Evolutionary conservation across 495 filamentous ascomycete genomes (phyloP).

Genomic region (Elaphomyces granulatus): DNA sequence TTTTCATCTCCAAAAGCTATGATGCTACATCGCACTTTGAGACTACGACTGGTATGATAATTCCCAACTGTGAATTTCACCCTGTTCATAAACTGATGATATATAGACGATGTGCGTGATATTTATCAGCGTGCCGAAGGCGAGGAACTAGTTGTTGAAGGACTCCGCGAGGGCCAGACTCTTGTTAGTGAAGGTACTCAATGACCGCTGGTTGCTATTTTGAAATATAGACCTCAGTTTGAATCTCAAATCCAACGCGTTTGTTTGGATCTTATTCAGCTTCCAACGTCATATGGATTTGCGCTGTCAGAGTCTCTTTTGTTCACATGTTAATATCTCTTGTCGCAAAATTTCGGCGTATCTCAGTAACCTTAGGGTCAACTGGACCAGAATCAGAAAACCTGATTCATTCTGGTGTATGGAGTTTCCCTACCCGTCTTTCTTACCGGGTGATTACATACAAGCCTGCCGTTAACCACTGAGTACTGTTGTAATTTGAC

Average conservation of each 20-base stretch:
- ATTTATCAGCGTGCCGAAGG: conserved; percentile 80
- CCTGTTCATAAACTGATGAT: conserved; percentile 15
- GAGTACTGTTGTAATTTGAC: too few relatives aligned
- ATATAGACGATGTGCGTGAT: conserved; percentile 74
- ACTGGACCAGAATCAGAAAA: not conserved
- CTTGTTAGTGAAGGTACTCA: conserved; percentile 30
- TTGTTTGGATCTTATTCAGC: not conserved
- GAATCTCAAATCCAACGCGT: not conserved
- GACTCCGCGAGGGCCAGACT: conserved; percentile 37
- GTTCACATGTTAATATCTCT: too few relatives aligned
- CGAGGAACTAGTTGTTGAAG: conserved; percentile 63
- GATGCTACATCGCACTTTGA: conserved; percentile 97
- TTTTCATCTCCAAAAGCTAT: conserved; percentile 98
- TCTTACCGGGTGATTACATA: too few relatives aligned
- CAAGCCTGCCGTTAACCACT: too few relatives aligned
- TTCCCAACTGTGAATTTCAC: not conserved
- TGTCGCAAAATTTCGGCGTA: too few relatives aligned
- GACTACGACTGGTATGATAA: conserved; percentile 53
- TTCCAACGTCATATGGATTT: not conserved
- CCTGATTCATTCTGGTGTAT: not conserved
- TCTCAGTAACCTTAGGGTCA: too few relatives aligned
- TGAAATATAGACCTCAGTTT: too few relatives aligned
- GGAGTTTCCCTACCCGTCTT: not conserved
- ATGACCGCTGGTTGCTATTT: not conserved
- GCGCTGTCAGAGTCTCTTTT: too few relatives aligned